These are phyloP conservation scores for Dryas drummondii DNA, from an alignment of 306 rosid genomes.

Conservation along the genomic window DNA sequence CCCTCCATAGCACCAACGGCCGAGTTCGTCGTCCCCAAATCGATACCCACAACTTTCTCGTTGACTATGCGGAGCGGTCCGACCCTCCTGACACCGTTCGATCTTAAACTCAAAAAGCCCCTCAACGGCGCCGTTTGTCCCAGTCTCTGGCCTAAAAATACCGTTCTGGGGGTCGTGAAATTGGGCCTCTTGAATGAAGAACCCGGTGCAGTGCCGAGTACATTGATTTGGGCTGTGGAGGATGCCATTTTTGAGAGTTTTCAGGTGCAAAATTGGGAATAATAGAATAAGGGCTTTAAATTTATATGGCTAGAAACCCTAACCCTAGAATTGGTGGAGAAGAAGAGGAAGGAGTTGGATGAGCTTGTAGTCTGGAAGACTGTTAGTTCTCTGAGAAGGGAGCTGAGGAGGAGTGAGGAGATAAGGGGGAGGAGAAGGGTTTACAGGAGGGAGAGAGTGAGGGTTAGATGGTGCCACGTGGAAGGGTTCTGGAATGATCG, in stretches of 20 bases:
- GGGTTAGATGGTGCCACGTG: slow-evolving; percentile 31
- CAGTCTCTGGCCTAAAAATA: slow-evolving; percentile 55
- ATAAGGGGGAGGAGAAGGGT: not conserved
- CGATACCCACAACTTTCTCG: slow-evolving; percentile 92
- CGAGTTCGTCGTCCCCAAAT: slow-evolving; percentile 83
- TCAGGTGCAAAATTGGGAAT: no score
- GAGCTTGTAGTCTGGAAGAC: no score
- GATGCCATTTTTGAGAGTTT: slow-evolving; percentile 40
- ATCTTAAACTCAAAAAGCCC: slow-evolving; percentile 40
- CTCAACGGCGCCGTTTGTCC: slow-evolving; percentile 17
- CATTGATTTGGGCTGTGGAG: slow-evolving; percentile 76
- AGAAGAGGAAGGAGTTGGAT: no score
- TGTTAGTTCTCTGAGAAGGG: not conserved
- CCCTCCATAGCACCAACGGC: slow-evolving; percentile 97
- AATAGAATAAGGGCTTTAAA: no score
- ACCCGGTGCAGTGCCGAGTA: slow-evolving; percentile 51
- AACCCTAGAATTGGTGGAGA: no score
- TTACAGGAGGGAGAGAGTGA: slow-evolving; percentile 15
- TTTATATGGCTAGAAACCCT: not conserved
- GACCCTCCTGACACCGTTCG: slow-evolving; percentile 17
- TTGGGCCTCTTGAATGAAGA: slow-evolving; percentile 30
- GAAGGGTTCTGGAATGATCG: slow-evolving; percentile 18
- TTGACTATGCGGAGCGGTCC: slow-evolving; percentile 60
- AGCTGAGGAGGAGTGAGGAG: not conserved
- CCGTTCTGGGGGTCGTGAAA: slow-evolving; percentile 38